Percentiles rank a stretch among this genome's conserved stretches.
These are phyloP conservation scores for Hypomontagnella monticulosa DNA, from an alignment of 495 filamentous ascomycete species.

Conservation along the genomic window DNA sequence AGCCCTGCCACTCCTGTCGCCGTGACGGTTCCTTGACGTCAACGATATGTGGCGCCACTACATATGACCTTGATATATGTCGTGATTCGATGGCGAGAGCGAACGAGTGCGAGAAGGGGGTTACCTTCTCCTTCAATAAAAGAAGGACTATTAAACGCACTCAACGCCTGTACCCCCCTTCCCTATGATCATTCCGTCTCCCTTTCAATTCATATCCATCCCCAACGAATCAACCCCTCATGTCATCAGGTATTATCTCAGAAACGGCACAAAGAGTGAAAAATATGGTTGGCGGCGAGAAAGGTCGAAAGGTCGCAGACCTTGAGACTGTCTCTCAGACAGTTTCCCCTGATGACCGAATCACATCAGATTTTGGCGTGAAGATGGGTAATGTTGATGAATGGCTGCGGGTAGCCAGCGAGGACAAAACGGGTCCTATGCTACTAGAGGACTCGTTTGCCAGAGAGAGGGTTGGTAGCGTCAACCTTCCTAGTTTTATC, in stretches of 20 bases:
- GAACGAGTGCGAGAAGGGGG: constrained; percentile 1
- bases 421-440: constrained; percentile 71
- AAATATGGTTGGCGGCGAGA: constrained; percentile 40
- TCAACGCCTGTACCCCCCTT: neutral
- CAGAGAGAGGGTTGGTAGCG: constrained; percentile 75
- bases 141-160: constrained; percentile 7
- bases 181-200: neutral
- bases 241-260: constrained; percentile 29
- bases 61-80: neutral
- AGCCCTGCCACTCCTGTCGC: constrained; percentile 1
- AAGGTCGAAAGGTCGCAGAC: constrained; percentile 52
- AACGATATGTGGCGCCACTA: constrained; percentile 22
- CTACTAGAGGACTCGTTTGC: constrained; percentile 86
- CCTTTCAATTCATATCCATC: neutral
- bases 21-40: constrained; percentile 33
- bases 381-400: constrained; percentile 79
- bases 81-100: neutral
- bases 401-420: constrained; percentile 74
- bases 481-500: constrained; percentile 47
- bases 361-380: constrained; percentile 83
- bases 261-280: constrained; percentile 35
- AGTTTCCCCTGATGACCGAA: constrained; percentile 43
- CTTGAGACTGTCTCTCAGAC: constrained; percentile 50
- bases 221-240: neutral
- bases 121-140: neutral